Evolutionary conservation across 495 filamentous ascomycete species (phyloP), one percentile per base, ranked within the genome.

Genomic region (Aspergillus haitiensis): DNA sequence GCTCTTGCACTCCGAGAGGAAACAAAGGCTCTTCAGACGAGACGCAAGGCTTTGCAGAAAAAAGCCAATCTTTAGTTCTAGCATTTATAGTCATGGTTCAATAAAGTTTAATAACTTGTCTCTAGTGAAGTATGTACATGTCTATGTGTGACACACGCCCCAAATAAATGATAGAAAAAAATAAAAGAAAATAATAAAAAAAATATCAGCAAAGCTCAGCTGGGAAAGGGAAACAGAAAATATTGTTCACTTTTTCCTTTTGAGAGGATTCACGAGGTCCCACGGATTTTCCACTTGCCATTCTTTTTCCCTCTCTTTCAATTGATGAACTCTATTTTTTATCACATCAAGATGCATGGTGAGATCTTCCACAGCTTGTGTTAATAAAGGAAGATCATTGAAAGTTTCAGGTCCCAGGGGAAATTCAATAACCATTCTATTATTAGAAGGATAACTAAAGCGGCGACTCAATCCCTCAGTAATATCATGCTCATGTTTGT

Each of bases 1-100:
- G 81, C 81, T 42, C 59, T 84, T 58, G 82, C 81, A 7, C 66
- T 84, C 16, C 70, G 73, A 46, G 73, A 78, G 59, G 73, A 76
- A 60, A 75, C 63, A 0, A 78, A 78, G 64, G 73, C 75, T 10
- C 60, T 78, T 31, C 58, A 53, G 32, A 70, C 72, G 2, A 65
- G 73, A 44, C 59, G 67, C 7, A 67, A 60, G 64, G 73, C 67
- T 8, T 66, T 74, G 55, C 68, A 74, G 45, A 70, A 64, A 51
- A 63, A 66, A 34, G 66, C 75, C 12, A 76, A 72, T 55, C 47
- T 77, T 4, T 76, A 48, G 66, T 44, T 36, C 21, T 27, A 13
- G 18, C 13, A 16, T 36, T 52, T 44, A 12, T 12, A 21, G 4
- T 57, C n/a, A n/a, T 16, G 16, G 37, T 7, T 54, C n/a, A 15